A percentile compares a stretch with the other conserved stretches of the same genome.
phyloP scores from a whole-genome alignment of 805 yeast genomes.

The Naumovozyma castellii region DNA sequence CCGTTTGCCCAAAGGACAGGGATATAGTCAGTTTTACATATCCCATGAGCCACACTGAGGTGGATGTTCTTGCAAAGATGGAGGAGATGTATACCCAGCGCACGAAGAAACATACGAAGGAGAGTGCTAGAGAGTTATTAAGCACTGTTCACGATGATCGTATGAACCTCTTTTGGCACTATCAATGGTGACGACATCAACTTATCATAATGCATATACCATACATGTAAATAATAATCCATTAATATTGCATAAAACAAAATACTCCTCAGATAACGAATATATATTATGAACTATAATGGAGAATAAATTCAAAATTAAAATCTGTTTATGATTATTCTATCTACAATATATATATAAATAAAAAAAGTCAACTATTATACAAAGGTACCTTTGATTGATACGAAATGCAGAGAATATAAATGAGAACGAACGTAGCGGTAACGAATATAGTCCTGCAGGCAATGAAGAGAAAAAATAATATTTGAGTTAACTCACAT shows the following conservation, averaged over 20 bases:
- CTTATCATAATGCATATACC: not conserved
- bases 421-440: not conserved
- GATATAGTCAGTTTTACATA: constrained; percentile 24
- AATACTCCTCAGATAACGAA: no score
- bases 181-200: constrained; percentile 13
- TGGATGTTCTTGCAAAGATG: constrained; percentile 17
- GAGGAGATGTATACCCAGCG: constrained; percentile 20
- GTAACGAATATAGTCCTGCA: not conserved
- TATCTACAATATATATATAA: constrained; percentile 10
- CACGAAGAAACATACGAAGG: constrained; percentile 13
- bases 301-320: constrained; percentile 1
- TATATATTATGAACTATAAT: no score
- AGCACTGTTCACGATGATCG: constrained; percentile 9
- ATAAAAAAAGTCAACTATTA: constrained; percentile 8
- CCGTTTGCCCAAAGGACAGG: constrained; percentile 19
- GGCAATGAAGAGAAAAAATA: constrained; percentile 1
- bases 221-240: no score
- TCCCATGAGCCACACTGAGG: constrained; percentile 17
- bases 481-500: not conserved
- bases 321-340: constrained; percentile 8
- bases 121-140: constrained; percentile 15
- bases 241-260: no score
- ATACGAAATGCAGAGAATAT: not conserved
- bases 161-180: constrained; percentile 27
- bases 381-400: constrained; percentile 5